Percentiles rank a stretch among this genome's conserved stretches.
Evolutionary conservation across 2,329 filamentous ascomycete species (phyloP).

Genomic region (Ophiostoma fasciatum): DNA sequence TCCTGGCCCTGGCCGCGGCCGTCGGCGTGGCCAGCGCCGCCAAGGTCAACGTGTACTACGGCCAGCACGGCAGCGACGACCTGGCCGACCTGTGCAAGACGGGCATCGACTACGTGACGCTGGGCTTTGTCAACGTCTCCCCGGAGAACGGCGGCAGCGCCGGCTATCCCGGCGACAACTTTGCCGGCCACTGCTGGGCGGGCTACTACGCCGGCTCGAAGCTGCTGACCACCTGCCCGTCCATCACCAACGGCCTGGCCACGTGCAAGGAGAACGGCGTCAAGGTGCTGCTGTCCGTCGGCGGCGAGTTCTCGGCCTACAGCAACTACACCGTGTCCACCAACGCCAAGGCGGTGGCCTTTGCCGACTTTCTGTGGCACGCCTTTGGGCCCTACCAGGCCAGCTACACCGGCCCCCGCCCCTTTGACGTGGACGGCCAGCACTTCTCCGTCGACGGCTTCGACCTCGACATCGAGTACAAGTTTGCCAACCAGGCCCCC

Average conservation of each 20-base stretch:
- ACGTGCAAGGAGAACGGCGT: slow-evolving; percentile 43
- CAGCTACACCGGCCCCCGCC: slow-evolving; percentile 20
- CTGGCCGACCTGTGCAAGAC: slow-evolving; percentile 19
- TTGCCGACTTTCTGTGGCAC: slow-evolving; percentile 23
- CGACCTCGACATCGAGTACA: slow-evolving; percentile 33
- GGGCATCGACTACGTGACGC: slow-evolving; percentile 25
- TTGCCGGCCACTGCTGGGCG: slow-evolving; percentile 22
- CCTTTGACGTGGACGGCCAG: slow-evolving; percentile 23
- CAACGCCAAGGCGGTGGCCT: slow-evolving; percentile 16
- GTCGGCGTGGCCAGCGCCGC: slow-evolving; percentile 9
- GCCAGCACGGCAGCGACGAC: slow-evolving; percentile 15
- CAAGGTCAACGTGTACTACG: slow-evolving; percentile 20
- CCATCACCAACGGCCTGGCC: slow-evolving; percentile 20
- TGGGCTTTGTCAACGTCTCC: slow-evolving; percentile 24
- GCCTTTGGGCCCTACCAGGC: slow-evolving; percentile 22
- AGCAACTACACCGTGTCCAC: slow-evolving; percentile 22
- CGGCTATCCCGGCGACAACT: slow-evolving; percentile 24
- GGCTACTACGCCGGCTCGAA: slow-evolving; percentile 18
- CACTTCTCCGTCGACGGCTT: slow-evolving; percentile 34
- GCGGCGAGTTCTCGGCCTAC: slow-evolving; percentile 26
- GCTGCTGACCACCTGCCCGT: slow-evolving; percentile 20
- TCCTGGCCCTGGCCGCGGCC: slow-evolving; percentile 15
- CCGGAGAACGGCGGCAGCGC: slow-evolving; percentile 21
- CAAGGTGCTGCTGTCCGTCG: slow-evolving; percentile 50
- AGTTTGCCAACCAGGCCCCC: slow-evolving; percentile 11